phyloP scores from a whole-genome alignment of 352 stramenopile species.

The Pythium volutum region DNA sequence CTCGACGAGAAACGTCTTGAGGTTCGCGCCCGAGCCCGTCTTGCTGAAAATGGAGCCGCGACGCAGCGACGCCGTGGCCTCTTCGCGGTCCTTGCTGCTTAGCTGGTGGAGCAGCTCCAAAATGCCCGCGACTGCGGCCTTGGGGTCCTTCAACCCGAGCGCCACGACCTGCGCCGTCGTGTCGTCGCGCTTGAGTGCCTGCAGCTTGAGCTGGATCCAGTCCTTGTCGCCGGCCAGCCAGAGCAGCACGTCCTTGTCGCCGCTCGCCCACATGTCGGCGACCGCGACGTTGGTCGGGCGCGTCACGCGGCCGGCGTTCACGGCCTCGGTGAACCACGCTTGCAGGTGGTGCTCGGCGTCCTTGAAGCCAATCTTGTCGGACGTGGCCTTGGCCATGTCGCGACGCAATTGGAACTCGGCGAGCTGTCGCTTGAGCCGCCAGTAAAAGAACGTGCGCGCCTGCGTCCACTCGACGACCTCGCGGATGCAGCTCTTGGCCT shows the following conservation, averaged over 20 bases:
- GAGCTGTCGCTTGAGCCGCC: slow-evolving; percentile 96
- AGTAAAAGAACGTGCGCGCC: slow-evolving; percentile 98
- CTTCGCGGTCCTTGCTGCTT: slow-evolving; percentile 82
- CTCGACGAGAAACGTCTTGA: slow-evolving; percentile 34
- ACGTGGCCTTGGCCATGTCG: slow-evolving; percentile 39
- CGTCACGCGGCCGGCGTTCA: slow-evolving; percentile 69
- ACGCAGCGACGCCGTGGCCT: slow-evolving; percentile 70
- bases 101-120: slow-evolving; percentile 82
- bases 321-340: slow-evolving; percentile 78
- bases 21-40: slow-evolving; percentile 42
- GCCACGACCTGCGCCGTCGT: slow-evolving; percentile 74
- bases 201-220: slow-evolving; percentile 62
- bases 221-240: slow-evolving; percentile 81
- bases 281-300: slow-evolving; percentile 62
- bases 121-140: slow-evolving; percentile 81
- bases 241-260: slow-evolving; percentile 79
- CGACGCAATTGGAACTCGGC: slow-evolving; percentile 94
- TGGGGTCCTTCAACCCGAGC: slow-evolving; percentile 74
- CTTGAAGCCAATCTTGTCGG: slow-evolving; percentile 43
- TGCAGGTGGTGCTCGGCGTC: slow-evolving; percentile 62
- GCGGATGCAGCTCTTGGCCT: slow-evolving; percentile 98
- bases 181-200: slow-evolving; percentile 56
- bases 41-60: slow-evolving; percentile 87
- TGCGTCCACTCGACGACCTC: slow-evolving; percentile 95
- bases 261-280: slow-evolving; percentile 55